Conservation (phyloP, 257 asterid genomes). For the Nicotiana tomentosiformis region DNA sequence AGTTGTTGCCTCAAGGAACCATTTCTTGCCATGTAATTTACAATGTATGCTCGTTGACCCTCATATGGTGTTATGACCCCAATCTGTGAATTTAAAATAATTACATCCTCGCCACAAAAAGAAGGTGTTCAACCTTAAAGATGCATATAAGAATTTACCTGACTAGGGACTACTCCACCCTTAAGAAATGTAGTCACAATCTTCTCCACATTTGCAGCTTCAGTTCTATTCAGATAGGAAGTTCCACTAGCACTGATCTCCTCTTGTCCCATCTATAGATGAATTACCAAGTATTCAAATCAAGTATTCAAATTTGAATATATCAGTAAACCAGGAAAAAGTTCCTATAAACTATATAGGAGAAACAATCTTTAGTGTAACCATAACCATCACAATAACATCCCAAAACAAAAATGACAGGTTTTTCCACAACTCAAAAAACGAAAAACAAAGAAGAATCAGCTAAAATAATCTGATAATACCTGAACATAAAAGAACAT, state of each 20-base stretch:
- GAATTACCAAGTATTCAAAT: background rate
- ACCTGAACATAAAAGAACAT: conserved; percentile 99
- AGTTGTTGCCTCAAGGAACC: conserved; percentile 96
- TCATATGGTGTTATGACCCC: conserved; percentile 99
- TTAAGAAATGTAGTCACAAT: conserved; percentile 91
- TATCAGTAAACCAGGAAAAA: background rate
- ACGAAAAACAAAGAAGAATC: background rate
- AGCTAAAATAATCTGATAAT: background rate
- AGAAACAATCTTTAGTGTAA: background rate
- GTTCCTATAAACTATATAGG: background rate
- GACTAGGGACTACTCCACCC: conserved; percentile 98
- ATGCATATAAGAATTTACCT: conserved; percentile 36
- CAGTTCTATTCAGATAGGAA: conserved; percentile 91
- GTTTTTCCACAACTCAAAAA: background rate
- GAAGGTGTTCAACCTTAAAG: background rate
- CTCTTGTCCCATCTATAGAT: conserved; percentile 96
- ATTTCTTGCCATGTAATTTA: conserved; percentile 92
- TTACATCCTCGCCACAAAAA: background rate
- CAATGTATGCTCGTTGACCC: conserved; percentile 98
- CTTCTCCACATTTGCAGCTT: conserved; percentile 98
- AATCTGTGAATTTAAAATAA: conserved; percentile 34
- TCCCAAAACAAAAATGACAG: background rate
- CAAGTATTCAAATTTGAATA: background rate
- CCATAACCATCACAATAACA: background rate
- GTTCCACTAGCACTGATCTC: conserved; percentile 99